Evolutionary conservation across 1,139 yeast species (phyloP), one percentile per base, ranked within the genome.

Genomic region (Petasospora fabianii): DNA sequence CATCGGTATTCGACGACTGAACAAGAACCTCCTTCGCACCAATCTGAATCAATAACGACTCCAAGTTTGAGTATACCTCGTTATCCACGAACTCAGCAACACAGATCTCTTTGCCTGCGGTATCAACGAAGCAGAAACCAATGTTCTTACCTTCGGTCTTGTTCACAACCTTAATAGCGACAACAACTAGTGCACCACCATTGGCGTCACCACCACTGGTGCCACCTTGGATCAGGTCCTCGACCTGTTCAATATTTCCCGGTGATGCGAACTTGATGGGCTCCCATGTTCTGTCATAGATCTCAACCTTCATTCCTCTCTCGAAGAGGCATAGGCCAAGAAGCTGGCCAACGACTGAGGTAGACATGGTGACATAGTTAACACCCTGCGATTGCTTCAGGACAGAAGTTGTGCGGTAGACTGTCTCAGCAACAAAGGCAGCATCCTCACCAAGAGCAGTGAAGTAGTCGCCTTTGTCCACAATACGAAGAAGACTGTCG

Each of bases 1-100:
- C 71, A 22, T 67, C 69, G 30, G 69, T 71, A 3, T 63, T 55
- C 24, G 71, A 72, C 3, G 64, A 54, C 4, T 83, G 83, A 7
- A 87, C 57, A 9, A 92, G 62, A 34, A 88, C 82, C 55, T 92
- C 98, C 53, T 84, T 85, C 5, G 88, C 86, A 17, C 96, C 96
- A 27, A 88, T 66, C 59, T 92, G 98, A 49, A 92, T 83, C 41
- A 90, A 62, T 38, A 87, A 70, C 42, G 94, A 81, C 58, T 92
- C 97, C 47, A 90, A 64, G 55, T 90, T 90, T 3, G 96, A 82
- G 53, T 75, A 88, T 11, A 87, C 69, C 36, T 92, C 97, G 54
- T 86, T 88, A 58, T 92, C 98, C 7, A 76, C 76, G 50, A 90
- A 86, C 58, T 92, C 96, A 17, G 83, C 66, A 29, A 88, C 64